Evolutionary conservation across 2,329 filamentous ascomycete species (phyloP).

Genomic region (Tolypocladium guangdongense): DNA sequence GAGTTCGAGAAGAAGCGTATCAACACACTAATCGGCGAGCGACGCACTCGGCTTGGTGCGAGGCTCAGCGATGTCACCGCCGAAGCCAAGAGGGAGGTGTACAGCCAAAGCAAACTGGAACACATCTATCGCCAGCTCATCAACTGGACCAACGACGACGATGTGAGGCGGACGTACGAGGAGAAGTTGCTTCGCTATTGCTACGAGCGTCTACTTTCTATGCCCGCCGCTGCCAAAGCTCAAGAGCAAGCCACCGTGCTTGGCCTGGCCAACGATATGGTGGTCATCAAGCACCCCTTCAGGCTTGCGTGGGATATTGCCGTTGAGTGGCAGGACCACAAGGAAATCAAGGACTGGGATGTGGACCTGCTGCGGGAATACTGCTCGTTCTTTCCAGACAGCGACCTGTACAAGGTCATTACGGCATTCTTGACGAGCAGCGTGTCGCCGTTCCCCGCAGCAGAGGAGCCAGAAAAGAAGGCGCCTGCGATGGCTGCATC

Average conservation of each 20-base stretch:
- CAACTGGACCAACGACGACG: conserved; percentile 84
- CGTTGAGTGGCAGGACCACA: conserved; percentile 78
- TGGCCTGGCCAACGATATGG: conserved; percentile 80
- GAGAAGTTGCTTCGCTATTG: conserved; percentile 79
- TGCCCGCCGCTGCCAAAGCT: conserved; percentile 54
- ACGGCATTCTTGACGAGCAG: conserved; percentile 73
- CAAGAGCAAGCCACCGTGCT: conserved; percentile 62
- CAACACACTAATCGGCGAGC: conserved; percentile 80
- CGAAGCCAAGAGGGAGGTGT: conserved; percentile 81
- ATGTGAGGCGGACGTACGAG: conserved; percentile 71
- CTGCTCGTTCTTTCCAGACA: conserved; percentile 71
- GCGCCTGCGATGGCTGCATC: conserved; percentile 24
- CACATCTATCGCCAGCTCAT: conserved; percentile 72
- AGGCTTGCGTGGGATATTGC: conserved; percentile 83
- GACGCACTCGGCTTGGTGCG: conserved; percentile 78
- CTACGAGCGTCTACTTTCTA: conserved; percentile 64
- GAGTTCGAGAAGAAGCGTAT: conserved; percentile 79
- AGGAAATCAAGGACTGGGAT: conserved; percentile 67
- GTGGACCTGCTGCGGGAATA: conserved; percentile 69
- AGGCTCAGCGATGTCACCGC: conserved; percentile 71
- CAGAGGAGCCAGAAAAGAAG: conserved; percentile 13
- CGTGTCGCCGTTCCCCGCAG: conserved; percentile 66
- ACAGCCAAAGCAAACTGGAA: conserved; percentile 65
- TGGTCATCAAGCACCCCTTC: conserved; percentile 88
- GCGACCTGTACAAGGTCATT: conserved; percentile 71